phyloP scores from a whole-genome alignment of 352 stramenopile genomes.

The Phytopythium montanum region DNA sequence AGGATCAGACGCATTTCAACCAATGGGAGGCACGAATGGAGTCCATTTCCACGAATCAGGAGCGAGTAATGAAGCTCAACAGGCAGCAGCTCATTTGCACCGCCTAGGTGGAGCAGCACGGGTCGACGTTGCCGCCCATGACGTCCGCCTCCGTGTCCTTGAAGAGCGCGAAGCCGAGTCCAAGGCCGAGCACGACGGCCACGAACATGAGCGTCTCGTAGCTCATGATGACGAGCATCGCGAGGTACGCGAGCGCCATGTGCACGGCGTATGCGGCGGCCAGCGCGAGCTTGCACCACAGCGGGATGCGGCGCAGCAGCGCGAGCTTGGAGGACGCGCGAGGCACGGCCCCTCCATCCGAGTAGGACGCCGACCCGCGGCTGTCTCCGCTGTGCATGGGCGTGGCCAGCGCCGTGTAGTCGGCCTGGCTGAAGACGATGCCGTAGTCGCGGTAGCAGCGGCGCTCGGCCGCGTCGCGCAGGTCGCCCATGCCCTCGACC shows the following conservation, averaged over 20 bases:
- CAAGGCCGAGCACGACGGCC: conserved; percentile 66
- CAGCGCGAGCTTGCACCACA: conserved; percentile 58
- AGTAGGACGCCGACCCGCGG: conserved; percentile 43
- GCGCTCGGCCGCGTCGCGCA: conserved; percentile 42
- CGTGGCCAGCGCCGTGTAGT: conserved; percentile 51
- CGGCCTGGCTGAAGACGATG: conserved; percentile 49
- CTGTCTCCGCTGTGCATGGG: conserved; percentile 19
- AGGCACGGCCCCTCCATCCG: conserved; percentile 12
- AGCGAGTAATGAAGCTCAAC: too few relatives aligned
- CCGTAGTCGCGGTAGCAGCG: conserved; percentile 46
- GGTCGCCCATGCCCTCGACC: conserved; percentile 61
- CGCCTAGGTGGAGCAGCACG: conserved; percentile 70
- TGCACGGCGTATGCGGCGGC: conserved; percentile 73
- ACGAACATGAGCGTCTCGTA: conserved; percentile 79
- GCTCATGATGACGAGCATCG: conserved; percentile 82
- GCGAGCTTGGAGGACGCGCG: conserved; percentile 48
- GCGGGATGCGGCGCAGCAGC: conserved; percentile 26
- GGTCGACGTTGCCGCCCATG: conserved; percentile 64
- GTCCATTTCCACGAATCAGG: too few relatives aligned
- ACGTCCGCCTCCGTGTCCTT: conserved; percentile 74
- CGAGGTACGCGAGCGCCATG: conserved; percentile 81
- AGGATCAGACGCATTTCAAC: too few relatives aligned
- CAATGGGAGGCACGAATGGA: too few relatives aligned
- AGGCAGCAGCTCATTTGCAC: neutral
- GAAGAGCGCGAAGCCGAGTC: conserved; percentile 60